Percentiles rank a stretch among this genome's conserved stretches.
These are phyloP conservation scores for Colletotrichum karsti DNA, from an alignment of 2,329 filamentous ascomycete genomes.

Conservation along the genomic window DNA sequence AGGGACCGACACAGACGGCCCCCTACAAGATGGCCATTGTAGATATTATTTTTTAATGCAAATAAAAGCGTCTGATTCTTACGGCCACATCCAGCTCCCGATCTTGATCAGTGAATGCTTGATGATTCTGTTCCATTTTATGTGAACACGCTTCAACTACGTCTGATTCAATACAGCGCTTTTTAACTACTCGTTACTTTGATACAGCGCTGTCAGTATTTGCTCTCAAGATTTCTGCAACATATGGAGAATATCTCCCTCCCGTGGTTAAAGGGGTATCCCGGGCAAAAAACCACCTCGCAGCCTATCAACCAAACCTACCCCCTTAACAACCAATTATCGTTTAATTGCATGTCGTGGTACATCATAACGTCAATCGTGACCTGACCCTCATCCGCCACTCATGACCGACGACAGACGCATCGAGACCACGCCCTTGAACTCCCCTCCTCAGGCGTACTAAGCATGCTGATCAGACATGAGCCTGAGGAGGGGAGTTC, in stretches of 20 bases:
- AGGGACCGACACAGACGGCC: slow-evolving; percentile 26
- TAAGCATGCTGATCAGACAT: not conserved
- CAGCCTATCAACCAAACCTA: not conserved
- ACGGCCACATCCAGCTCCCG: not conserved
- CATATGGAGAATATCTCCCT: no score
- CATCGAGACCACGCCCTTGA: not conserved
- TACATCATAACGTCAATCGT: not conserved
- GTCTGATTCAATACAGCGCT: no score
- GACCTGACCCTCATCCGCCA: not conserved
- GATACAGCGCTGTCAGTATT: no score
- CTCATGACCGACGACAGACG: not conserved
- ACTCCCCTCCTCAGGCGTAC: not conserved
- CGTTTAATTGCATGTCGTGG: not conserved
- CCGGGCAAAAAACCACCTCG: not conserved
- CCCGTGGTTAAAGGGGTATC: slow-evolving; percentile 1
- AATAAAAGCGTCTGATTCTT: slow-evolving; percentile 26
- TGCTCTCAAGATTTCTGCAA: no score
- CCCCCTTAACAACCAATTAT: not conserved
- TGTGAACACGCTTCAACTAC: no score
- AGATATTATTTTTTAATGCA: slow-evolving; percentile 25
- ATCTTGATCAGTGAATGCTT: not conserved
- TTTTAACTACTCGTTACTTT: no score
- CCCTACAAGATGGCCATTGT: slow-evolving; percentile 22
- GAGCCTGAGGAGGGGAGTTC: not conserved
- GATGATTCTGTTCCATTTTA: not conserved